A percentile compares a stretch with the other conserved stretches of the same genome.
phyloP scores from a whole-genome alignment of 257 asterid species.

The Solanum sejunctum region DNA sequence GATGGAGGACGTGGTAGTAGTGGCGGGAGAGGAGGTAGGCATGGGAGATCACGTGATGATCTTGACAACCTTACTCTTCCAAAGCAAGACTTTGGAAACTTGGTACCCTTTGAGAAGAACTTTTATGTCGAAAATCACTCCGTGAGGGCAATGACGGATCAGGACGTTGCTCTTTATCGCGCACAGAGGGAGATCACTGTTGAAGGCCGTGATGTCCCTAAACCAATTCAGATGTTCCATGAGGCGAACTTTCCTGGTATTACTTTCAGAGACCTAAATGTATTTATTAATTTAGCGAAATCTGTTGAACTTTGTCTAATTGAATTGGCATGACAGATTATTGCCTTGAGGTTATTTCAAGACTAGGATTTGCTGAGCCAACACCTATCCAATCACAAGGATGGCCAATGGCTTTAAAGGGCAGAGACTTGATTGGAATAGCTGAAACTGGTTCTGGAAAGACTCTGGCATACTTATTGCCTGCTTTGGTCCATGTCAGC shows the following conservation, averaged over 20 bases:
- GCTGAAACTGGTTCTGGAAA: conserved; percentile 98
- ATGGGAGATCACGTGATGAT: conserved; percentile 45
- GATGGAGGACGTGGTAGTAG: conserved; percentile 25
- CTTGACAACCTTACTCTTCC: conserved; percentile 62
- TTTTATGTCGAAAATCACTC: conserved; percentile 70
- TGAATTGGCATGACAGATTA: conserved; percentile 33
- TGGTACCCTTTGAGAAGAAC: conserved; percentile 68
- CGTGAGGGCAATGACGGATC: conserved; percentile 64
- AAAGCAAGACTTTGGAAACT: conserved; percentile 60
- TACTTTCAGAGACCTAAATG: neutral
- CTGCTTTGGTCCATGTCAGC: conserved; percentile 76
- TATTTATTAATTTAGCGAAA: neutral
- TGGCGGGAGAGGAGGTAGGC: conserved; percentile 38
- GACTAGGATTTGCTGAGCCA: conserved; percentile 79
- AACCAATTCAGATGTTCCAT: conserved; percentile 66
- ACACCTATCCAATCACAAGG: conserved; percentile 92
- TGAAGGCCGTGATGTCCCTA: conserved; percentile 74
- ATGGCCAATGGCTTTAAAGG: conserved; percentile 96
- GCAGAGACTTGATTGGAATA: conserved; percentile 82
- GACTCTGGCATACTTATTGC: conserved; percentile 75
- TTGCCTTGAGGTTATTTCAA: conserved; percentile 69
- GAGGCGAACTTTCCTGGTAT: conserved; percentile 87
- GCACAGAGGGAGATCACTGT: conserved; percentile 60
- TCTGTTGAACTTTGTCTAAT: conserved; percentile 1
- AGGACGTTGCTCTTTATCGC: conserved; percentile 58